These are phyloP conservation scores for Tuber melanosporum DNA, from an alignment of 495 filamentous ascomycete genomes.

Conservation along the genomic window DNA sequence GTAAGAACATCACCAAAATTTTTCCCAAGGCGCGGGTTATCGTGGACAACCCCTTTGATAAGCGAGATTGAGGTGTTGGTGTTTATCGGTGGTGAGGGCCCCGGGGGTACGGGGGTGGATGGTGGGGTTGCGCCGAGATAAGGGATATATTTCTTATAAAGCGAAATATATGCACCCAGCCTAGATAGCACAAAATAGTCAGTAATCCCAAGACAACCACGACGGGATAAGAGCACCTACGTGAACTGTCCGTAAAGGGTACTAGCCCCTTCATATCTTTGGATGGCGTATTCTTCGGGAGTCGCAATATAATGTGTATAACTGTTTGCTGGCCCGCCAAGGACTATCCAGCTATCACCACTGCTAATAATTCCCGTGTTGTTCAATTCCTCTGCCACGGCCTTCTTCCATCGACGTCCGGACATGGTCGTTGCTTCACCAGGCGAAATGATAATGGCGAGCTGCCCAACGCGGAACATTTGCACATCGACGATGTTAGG, in stretches of 20 bases:
- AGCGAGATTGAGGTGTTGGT: conserved; percentile 72
- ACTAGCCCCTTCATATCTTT: conserved; percentile 92
- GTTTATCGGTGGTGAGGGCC: conserved; percentile 74
- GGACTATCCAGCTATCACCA: conserved; percentile 47
- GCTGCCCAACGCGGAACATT: conserved; percentile 75
- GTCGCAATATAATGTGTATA: conserved; percentile 97
- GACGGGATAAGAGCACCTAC: conserved; percentile 29
- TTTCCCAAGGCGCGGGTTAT: conserved; percentile 64
- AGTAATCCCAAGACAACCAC: not conserved
- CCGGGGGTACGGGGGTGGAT: conserved; percentile 48
- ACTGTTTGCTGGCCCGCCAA: conserved; percentile 90
- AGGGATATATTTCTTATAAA: conserved; percentile 65
- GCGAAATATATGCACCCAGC: conserved; percentile 80
- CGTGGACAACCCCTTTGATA: conserved; percentile 70
- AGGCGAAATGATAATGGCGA: conserved; percentile 78
- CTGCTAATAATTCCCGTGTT: conserved; percentile 24
- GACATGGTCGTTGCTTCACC: conserved; percentile 96
- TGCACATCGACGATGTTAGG: conserved; percentile 94
- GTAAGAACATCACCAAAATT: conserved; percentile 65
- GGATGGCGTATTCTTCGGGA: conserved; percentile 80
- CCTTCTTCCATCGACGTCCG: conserved; percentile 80
- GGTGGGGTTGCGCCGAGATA: conserved; percentile 54
- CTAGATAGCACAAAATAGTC: conserved; percentile 12
- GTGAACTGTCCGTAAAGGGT: conserved; percentile 93
- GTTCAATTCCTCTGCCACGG: conserved; percentile 53